Evolutionary conservation across 176 grass and related monocot species (phyloP), one percentile per base, ranked within the genome.

Genomic region (Oryza glaberrima): DNA sequence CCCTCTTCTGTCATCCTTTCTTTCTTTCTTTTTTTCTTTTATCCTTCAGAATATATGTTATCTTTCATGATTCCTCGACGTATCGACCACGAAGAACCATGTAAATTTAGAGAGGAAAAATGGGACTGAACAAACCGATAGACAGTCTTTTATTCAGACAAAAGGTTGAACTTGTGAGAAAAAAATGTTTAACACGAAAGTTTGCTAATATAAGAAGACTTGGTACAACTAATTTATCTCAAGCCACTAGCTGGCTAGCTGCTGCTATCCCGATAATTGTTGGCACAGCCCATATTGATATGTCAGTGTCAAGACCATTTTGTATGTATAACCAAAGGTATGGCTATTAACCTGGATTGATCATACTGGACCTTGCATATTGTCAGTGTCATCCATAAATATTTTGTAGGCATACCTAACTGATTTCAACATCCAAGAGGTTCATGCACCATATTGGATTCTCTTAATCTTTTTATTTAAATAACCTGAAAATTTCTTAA

Each of bases 321-420:
- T 82, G 69, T 49, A 72, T 28, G 35, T 74, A 12, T 17, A 45
- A 56, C 61, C 22, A 32, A 44, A 19, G 32, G 43, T 44, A 32
- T 38, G 32, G 11, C 69, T 67, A 73, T 61, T 61, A 61, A n/a
- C 7, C n/a, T 23, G 44, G 70, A 70, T 25, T 22, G 74, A 44
- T 23, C 25, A 56, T 36, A 17, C 17, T 67, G 81, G 75, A 17
- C 56, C 52, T 49, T 43, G n/a, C 43, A 54, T 64, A 52, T 35
- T 56, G n/a, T 49, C 70, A 81, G 76, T 78, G 25, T 0, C 45
- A 2, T 23, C 17, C 72, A 85, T 58, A 40, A 48, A 65, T 72
- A 49, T 74, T 85, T 67, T 54, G 28, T 41, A 32, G n/a, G 48
- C 51, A 70, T 61, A 49, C 81, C 82, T 78, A 56, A 74, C 45